Percentiles rank a stretch among this genome's conserved stretches.
These are phyloP conservation scores for Penicillium macrosclerotiorum DNA, from an alignment of 495 filamentous ascomycete genomes.

Conservation along the genomic window DNA sequence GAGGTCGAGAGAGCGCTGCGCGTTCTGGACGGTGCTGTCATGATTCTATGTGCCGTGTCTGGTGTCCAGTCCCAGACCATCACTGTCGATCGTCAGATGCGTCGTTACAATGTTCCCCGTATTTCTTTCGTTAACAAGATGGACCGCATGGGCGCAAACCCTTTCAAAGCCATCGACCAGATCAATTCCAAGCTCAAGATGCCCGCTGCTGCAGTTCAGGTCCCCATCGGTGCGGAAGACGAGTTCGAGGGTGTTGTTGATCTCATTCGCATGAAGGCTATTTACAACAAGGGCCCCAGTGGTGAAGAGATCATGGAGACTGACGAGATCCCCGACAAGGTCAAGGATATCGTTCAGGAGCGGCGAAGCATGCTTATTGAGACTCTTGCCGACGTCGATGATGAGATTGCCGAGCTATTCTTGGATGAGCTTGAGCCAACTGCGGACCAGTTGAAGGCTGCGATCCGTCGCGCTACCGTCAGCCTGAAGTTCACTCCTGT, in stretches of 20 bases:
- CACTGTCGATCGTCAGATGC: slow-evolving; percentile 98
- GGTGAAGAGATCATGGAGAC: slow-evolving; percentile 70
- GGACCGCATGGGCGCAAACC: slow-evolving; percentile 98
- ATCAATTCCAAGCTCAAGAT: slow-evolving; percentile 95
- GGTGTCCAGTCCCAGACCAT: slow-evolving; percentile 98
- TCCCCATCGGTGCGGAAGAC: slow-evolving; percentile 92
- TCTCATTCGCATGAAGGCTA: slow-evolving; percentile 84
- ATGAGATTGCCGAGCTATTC: slow-evolving; percentile 97
- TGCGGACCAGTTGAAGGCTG: slow-evolving; percentile 77
- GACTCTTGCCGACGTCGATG: slow-evolving; percentile 94
- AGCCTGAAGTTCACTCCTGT: slow-evolving; percentile 90
- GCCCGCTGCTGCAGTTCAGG: slow-evolving; percentile 88
- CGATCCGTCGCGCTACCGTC: slow-evolving; percentile 87
- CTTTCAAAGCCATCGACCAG: slow-evolving; percentile 95
- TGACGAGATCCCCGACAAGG: slow-evolving; percentile 76
- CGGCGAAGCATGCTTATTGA: slow-evolving; percentile 84
- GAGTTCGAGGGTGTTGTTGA: slow-evolving; percentile 94
- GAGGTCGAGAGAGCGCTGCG: slow-evolving; percentile 96
- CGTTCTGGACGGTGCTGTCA: slow-evolving; percentile 95
- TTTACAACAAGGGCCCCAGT: slow-evolving; percentile 83
- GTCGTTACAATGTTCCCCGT: slow-evolving; percentile 92
- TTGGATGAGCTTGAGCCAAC: slow-evolving; percentile 80
- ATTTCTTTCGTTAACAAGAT: slow-evolving; percentile 99
- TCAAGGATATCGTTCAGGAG: slow-evolving; percentile 72
- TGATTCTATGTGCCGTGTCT: slow-evolving; percentile 97